Base-by-base conservation (phyloP, 345 rosid genomes). In the Moringa oleifera region DNA sequence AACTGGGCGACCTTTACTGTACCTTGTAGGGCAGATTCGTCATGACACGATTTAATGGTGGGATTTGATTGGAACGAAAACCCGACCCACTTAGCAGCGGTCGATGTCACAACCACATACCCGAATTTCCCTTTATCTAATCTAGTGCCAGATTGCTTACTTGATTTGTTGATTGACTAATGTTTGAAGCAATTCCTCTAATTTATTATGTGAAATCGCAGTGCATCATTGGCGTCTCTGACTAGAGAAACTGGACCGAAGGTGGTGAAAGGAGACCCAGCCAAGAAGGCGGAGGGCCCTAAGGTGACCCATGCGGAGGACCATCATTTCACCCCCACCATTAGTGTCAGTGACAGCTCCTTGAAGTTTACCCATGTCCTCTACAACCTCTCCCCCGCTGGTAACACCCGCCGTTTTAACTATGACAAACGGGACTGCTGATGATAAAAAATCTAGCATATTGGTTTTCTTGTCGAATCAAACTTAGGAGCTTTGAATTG, bases 351-450 rank as follows among this genome's bases (percentile, higher is more conserved):
- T 20, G 99, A 94, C 75, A 94, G 99, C 61, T 65, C 80, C 52
- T 75, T 94, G 74, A 94, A 94, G 64, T 94, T 90, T 79, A 94
- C 99, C 17, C 99, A 91, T 54, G 74, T 94, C 59, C 96, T 94
- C 57, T 90, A 90, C 83, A 94, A 94, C 66, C 96, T 94, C 25
- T 86, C 96, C 25, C 99, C 99, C 11, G 99, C 90, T 22, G 98
- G 98, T 88, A 77, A 57, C 36, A 59, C 59, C 53, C 23, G 50
- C 37, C 55, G 28, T 53, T 58, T 52, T 49, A 2, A 41, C 47
- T 8, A 28, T 28, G 33, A 28, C 5, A 2, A 28, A 28, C 8
- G 8, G 3, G 8, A 2, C 8, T 28, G 3, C 33, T 28, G 33
- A 28, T 28, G 33, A 28, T n/a, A n/a, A 41, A 41, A 2, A 41